Evolutionary conservation across 2,329 filamentous ascomycete species (phyloP), one percentile per base, ranked within the genome.

Genomic region (Plectosphaerella plurivora): DNA sequence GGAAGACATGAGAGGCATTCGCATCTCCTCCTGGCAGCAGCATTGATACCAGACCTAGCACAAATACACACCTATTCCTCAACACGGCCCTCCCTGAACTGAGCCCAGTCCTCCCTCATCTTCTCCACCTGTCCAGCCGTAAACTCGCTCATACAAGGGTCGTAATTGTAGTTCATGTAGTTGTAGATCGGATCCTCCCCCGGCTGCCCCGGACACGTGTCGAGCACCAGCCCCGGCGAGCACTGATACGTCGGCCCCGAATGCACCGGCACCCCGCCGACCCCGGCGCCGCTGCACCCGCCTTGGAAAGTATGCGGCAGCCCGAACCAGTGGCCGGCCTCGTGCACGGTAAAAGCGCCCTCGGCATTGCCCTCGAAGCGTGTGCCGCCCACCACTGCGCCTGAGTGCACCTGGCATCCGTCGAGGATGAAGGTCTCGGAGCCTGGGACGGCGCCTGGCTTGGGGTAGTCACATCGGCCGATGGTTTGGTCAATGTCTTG

Each of bases 241-340:
- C 55, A 56, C 41, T 49, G 24, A 36, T 36, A 51, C 24, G 49
- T 51, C 15, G 28, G 18, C 45, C n/a, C 51, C 33, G 35, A 36
- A 61, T 65, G 33, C 56, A 56, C 24, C 50, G 63, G 51, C 59
- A 67, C 24, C 35, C 54, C 18, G 56, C 60, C 18, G 59, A 67
- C 50, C 59, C 54, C 9, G 46, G 54, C 5, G 55, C 60, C 14
- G 63, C 63, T 14, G 51, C 57, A 51, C 1, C 58, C 58, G 37
- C 65, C 71, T 49, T 72, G 61, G 57, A 74, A 74, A 14, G 71
- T 73, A 55, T 74, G 72, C 53, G 63, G 65, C 12, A 74, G 63
- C 49, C 71, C 71, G 52, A 74, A 65, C 71, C 72, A 74, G 58
- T 74, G 71, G 6, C 71, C 72, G 24, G 68, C 62, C 59, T 74